Conservation (phyloP, 139 green algal genomes). For the Ettlia oleoabundans region DNA sequence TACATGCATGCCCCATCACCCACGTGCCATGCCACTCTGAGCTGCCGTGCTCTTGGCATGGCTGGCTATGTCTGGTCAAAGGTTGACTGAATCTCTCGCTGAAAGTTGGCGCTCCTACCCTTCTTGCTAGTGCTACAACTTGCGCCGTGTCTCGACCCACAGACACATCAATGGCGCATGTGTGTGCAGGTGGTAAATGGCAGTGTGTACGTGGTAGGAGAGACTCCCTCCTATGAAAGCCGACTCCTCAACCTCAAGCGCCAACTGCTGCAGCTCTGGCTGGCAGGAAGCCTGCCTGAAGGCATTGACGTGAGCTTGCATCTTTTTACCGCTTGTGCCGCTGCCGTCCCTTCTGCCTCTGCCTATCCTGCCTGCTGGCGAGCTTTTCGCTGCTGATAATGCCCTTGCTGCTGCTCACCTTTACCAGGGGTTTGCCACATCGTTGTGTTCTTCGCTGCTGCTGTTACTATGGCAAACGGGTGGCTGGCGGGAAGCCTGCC, state of each 20-base stretch:
- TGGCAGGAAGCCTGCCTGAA: not conserved
- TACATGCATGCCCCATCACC: too few relatives aligned
- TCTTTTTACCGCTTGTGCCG: too few relatives aligned
- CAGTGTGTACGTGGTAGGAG: not conserved
- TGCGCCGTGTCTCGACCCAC: not conserved
- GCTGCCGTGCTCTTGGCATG: not conserved
- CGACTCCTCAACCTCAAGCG: constrained; percentile 13
- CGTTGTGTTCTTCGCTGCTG: too few relatives aligned
- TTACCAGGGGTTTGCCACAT: too few relatives aligned
- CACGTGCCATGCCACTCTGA: too few relatives aligned
- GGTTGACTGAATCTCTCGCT: not conserved
- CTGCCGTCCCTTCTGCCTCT: not conserved
- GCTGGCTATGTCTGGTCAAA: not conserved
- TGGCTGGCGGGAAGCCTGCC: too few relatives aligned
- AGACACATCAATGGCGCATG: not conserved
- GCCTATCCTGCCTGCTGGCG: not conserved
- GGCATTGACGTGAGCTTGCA: constrained; percentile 31
- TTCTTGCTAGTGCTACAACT: too few relatives aligned
- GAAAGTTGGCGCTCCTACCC: too few relatives aligned
- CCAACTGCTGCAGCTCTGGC: constrained; percentile 12
- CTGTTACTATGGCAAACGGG: too few relatives aligned
- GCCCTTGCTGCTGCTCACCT: too few relatives aligned
- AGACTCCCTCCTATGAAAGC: not conserved
- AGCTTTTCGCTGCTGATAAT: too few relatives aligned
- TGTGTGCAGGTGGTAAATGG: constrained; percentile 6